Evolutionary conservation across 2,329 filamentous ascomycete genomes (phyloP).

Genomic region (Penicillium crustosum): DNA sequence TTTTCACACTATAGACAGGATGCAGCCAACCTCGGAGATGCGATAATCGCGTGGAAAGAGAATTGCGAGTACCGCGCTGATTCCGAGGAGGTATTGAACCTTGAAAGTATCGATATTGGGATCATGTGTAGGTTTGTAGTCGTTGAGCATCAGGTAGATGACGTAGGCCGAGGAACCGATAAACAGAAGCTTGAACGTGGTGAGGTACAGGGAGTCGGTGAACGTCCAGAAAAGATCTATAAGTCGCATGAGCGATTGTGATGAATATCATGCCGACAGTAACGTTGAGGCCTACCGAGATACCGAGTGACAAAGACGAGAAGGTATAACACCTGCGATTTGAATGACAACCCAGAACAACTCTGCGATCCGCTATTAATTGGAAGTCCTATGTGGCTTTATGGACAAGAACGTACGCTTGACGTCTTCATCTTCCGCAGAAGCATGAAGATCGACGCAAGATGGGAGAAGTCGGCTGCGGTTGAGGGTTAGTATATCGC

Average conservation of each 20-base stretch:
- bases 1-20: constrained; percentile 6
- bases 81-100: constrained; percentile 87
- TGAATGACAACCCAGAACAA: constrained; percentile 97
- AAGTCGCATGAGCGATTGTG: background rate
- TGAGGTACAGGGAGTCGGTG: constrained; percentile 83
- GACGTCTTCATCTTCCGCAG: constrained; percentile 95
- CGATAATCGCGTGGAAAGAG: constrained; percentile 85
- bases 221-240: constrained; percentile 79
- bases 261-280: background rate
- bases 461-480: constrained; percentile 88
- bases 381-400: background rate
- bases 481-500: constrained; percentile 19
- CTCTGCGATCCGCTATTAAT: constrained; percentile 58
- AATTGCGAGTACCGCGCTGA: constrained; percentile 73
- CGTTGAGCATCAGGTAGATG: constrained; percentile 95
- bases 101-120: constrained; percentile 97
- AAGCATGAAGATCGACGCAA: constrained; percentile 89
- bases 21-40: constrained; percentile 59
- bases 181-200: constrained; percentile 94
- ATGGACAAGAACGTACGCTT: constrained; percentile 61
- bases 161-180: constrained; percentile 88
- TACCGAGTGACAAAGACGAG: constrained; percentile 93
- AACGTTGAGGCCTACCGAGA: constrained; percentile 58
- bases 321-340: constrained; percentile 93
- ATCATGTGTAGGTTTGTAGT: constrained; percentile 96